Percentiles rank a stretch among this genome's conserved stretches.
Evolutionary conservation across 441 rosid species (phyloP).

Genomic region (Croton laevigatus): DNA sequence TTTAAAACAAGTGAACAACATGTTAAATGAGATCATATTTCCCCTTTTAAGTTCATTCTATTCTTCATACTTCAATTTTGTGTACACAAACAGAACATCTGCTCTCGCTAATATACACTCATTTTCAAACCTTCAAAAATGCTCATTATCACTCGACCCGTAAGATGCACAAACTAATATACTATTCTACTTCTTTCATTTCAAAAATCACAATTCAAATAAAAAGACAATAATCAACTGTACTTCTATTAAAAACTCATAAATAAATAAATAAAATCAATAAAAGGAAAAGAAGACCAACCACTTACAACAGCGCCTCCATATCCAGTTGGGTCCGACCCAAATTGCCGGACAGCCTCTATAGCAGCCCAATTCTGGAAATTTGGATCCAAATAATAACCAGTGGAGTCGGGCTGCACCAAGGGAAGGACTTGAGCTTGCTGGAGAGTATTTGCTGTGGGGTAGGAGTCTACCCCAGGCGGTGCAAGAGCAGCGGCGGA

Average conservation of each 20-base stretch:
- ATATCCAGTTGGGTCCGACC: constrained; percentile 25
- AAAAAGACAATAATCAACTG: not conserved
- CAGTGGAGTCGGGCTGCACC: constrained; percentile 6
- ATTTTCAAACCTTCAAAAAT: not conserved
- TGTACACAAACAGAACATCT: not conserved
- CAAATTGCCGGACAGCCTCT: constrained; percentile 27
- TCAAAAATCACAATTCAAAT: not conserved
- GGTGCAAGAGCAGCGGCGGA: constrained; percentile 16
- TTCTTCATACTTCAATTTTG: not conserved
- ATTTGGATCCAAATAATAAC: constrained; percentile 25
- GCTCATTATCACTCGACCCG: not conserved
- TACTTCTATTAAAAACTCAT: not conserved
- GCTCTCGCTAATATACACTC: not conserved
- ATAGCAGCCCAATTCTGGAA: constrained; percentile 26
- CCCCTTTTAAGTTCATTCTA: not conserved
- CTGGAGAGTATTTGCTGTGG: constrained; percentile 4
- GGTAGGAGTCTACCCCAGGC: constrained; percentile 32
- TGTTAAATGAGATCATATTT: not conserved
- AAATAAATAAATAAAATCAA: not conserved
- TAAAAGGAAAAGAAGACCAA: constrained; percentile 7
- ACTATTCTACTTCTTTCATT: not conserved
- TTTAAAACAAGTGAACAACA: not conserved
- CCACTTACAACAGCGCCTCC: constrained; percentile 38
- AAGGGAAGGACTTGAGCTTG: not conserved
- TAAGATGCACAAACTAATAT: not conserved